Base-by-base conservation (phyloP, 2,329 filamentous ascomycete genomes). In the Pestalotiopsis sp. region DNA sequence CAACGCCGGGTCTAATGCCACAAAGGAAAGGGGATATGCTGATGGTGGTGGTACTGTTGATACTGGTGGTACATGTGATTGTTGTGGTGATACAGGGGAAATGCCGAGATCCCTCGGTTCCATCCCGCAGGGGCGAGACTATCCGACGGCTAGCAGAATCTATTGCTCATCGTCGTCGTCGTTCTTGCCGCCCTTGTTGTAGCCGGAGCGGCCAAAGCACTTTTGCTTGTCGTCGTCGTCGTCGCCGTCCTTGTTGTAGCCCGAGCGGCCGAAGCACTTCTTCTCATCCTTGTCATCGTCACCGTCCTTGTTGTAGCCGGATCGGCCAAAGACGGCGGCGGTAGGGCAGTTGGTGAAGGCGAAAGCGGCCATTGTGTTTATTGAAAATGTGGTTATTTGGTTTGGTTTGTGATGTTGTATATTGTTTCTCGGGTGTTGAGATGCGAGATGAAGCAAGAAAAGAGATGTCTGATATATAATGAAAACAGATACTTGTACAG, bases 311-410 rank as follows among this genome's bases (percentile, higher is more conserved):
- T 72, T 72, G 69, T 72, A 72, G 40, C 70, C 70, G 25, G 63
- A 66, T 41, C 70, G 70, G 69, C 70, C 69, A 57, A 38, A 68
- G 66, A 75, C 77, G 75, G 78, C 75, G 74, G 79, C 75, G 69
- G 76, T 72, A 70, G 77, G 73, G 72, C 70, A 73, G 73, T 77
- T 73, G 66, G 73, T 71, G 72, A 78, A 74, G 72, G 78, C 68
- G 72, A 77, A 76, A 69, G 72, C 77, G 67, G 80, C 80, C 81
- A 82, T 82, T 82, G 74, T 75, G 74, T 73, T 70, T 66, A 58
- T 74, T 68, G 57, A 2, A 38, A 20, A n/a, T 38, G 45, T 41
- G 20, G 20, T 23, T 23, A 36, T 2, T 66, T 57, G 41, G 60
- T 25, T 65, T 62, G 52, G 36, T 63, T 66, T 61, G 20, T 60